Evolutionary conservation across 306 rosid species (phyloP), one percentile per base, ranked within the genome.

Genomic region (Heteromeles arbutifolia): DNA sequence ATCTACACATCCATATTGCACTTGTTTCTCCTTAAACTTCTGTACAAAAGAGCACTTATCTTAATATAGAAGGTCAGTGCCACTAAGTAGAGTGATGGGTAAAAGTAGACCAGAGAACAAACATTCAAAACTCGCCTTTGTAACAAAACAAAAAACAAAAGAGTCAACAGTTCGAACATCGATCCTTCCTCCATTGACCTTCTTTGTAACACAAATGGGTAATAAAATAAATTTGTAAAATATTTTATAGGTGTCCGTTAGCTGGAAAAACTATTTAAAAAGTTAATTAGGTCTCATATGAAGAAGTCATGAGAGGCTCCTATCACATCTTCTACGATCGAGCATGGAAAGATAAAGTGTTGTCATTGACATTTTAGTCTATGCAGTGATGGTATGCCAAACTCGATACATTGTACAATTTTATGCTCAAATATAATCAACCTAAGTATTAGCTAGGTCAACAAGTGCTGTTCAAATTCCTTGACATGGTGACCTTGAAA

Each of bases 371-470:
- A 14, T 37, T 70, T 72, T 72, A 4, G 24, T 41, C 22, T 26
- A 25, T 56, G 5, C 43, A 28, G 32, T 56, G 59, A 39, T 64
- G 19, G 29, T n/a, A 57, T 53, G 13, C 61, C 61, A 12, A 65
- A 74, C 67, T 57, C n/a, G 44, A 41, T 41, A 41, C 45, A 31
- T 6, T 18, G 19, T 26, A 43, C 17, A 48, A 69, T 21, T 26
- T 10, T 34, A 26, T 45, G 41, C 22, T 26, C 53, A 6, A 26
- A 45, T 31, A 50, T n/a, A 29, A 57, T 37, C 66, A 72, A 22
- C 76, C 48, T 15, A 54, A 8, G 25, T 71, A 71, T 53, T 50
- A 50, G 37, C 39, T 26, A 44, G 70, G 78, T 44, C 78, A 62
- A 43, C 44, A 63, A 74, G 37, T 67, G 59, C 59, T 74, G 31